phyloP scores from a whole-genome alignment of 345 rosid species.

The Corymbia maculata region DNA sequence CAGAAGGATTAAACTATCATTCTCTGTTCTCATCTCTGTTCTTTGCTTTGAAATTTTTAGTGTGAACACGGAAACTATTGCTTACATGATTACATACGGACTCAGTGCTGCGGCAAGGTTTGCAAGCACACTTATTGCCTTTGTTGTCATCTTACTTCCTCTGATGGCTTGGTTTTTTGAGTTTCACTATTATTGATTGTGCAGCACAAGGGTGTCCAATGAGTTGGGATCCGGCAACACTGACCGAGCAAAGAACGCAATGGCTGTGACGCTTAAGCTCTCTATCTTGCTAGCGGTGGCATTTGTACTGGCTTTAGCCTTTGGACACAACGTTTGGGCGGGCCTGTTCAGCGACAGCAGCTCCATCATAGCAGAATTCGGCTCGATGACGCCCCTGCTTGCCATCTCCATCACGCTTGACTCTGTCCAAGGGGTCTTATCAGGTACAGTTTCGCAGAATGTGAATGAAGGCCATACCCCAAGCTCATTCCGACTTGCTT shows the following conservation, averaged over 20 bases:
- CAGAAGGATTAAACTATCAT: neutral
- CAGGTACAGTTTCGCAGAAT: conserved; percentile 24
- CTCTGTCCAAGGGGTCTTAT: conserved; percentile 51
- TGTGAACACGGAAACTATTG: conserved; percentile 52
- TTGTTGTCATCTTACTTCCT: neutral
- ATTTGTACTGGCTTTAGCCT: conserved; percentile 23
- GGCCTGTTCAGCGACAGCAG: conserved; percentile 39
- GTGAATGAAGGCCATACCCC: neutral
- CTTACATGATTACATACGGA: conserved; percentile 65
- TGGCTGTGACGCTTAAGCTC: conserved; percentile 34
- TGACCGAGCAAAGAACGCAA: conserved; percentile 38
- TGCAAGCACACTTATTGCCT: neutral
- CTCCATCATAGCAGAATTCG: conserved; percentile 29
- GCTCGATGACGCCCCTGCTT: conserved; percentile 47
- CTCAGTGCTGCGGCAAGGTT: conserved; percentile 85
- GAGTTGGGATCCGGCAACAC: conserved; percentile 62
- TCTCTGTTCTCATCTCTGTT: neutral
- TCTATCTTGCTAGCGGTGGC: conserved; percentile 38
- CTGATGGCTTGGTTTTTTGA: neutral
- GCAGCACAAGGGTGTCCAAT: conserved; percentile 80
- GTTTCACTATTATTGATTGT: neutral
- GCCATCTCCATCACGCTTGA: conserved; percentile 48
- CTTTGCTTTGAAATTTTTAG: conserved; percentile 6
- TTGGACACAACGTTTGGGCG: conserved; percentile 57
- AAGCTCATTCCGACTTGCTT: neutral